A percentile compares a stretch with the other conserved stretches of the same genome.
These are phyloP conservation scores for Fusarium sp. DNA, from an alignment of 2,329 filamentous ascomycete species.

Conservation along the genomic window DNA sequence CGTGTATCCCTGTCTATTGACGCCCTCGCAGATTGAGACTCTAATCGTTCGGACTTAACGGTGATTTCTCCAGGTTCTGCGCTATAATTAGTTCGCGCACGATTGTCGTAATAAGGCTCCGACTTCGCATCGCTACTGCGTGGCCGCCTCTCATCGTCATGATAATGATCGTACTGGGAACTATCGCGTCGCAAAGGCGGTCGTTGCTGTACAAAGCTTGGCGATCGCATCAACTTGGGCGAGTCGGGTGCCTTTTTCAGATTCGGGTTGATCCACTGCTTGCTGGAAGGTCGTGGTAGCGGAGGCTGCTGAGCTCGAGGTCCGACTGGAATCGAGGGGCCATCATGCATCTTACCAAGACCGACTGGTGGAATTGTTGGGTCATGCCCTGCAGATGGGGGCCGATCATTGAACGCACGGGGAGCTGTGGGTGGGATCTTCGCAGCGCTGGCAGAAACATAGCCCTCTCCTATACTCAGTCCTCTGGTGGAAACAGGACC, in stretches of 20 bases:
- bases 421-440: constrained; percentile 68
- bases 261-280: constrained; percentile 71
- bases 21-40: constrained; percentile 52
- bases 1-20: constrained; percentile 46
- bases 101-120: constrained; percentile 56
- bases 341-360: constrained; percentile 61
- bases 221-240: constrained; percentile 64
- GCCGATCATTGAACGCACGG: constrained; percentile 65
- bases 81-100: constrained; percentile 57
- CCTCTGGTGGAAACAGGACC: constrained; percentile 67
- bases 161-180: constrained; percentile 54
- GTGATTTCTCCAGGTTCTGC: constrained; percentile 64
- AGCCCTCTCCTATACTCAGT: constrained; percentile 51
- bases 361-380: constrained; percentile 54
- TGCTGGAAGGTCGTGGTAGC: constrained; percentile 64
- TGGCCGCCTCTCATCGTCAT: constrained; percentile 61
- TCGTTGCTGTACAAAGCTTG: constrained; percentile 62
- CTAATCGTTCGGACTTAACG: constrained; percentile 56
- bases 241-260: constrained; percentile 66
- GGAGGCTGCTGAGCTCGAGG: constrained; percentile 66
- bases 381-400: constrained; percentile 59
- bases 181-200: constrained; percentile 55
- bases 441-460: constrained; percentile 50
- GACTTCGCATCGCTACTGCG: constrained; percentile 67
- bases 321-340: constrained; percentile 65